Evolutionary conservation across 176 grass and related monocot species (phyloP), one percentile per base, ranked within the genome.

Genomic region (Guadua angustifolia): DNA sequence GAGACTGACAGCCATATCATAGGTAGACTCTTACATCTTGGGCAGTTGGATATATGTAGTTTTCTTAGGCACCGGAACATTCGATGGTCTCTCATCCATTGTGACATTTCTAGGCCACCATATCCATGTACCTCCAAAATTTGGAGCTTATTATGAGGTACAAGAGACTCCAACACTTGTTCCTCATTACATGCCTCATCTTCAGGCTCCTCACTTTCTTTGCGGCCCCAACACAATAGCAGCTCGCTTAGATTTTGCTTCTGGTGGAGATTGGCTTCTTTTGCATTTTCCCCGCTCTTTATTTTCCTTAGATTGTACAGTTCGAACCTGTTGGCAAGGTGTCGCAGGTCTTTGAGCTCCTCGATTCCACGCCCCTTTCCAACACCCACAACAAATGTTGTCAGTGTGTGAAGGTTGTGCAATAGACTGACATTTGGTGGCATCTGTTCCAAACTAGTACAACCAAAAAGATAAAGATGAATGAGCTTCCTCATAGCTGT

Each of bases 251-350:
- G 5, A 1, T 77, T 74, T 2, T 67, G 5, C 17, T 87, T 87
- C 25, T 40, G 19, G 2, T 82, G 71, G 16, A 87, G 32, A 50
- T 61, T 80, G 45, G 36, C 67, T 12, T 77, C n/a, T 2, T 60
- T 24, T 38, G 62, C 61, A 16, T 75, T 33, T 32, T 35, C 3
- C 6, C 21, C 3, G 17, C 9, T 55, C 32, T 42, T 80, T 32
- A 79, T 70, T 44, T 86, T 55, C 4, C 5, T 21, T 49, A 86
- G 53, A 10, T 65, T 86, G 8, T n/a, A 86, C 15, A 86, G 7
- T 17, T 43, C 57, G 38, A 87, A 59, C 8, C 1, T 81, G 39
- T 75, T 60, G 19, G 4, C 49, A 44, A 86, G 76, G 2, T 80
- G 57, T 5, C 7, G 1, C 18, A 86, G 22, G 13, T 81, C 26